Conservation (phyloP, 768 basidiomycete genomes). For the Macrolepiota albuminosa region DNA sequence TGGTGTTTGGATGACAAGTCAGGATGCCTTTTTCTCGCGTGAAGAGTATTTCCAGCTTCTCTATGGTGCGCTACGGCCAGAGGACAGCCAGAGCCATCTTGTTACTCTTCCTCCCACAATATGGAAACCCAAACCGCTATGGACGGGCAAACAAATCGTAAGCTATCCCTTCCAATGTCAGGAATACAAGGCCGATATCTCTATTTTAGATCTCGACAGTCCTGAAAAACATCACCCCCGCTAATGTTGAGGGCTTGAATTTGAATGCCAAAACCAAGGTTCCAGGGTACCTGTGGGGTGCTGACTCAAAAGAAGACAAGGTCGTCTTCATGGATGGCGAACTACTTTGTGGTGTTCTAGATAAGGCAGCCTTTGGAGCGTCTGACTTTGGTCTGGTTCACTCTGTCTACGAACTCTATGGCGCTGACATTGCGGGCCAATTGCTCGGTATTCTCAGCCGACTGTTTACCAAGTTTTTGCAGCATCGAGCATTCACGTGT, state of each 20-base stretch:
- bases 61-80: conserved; percentile 90
- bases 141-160: conserved; percentile 99
- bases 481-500: conserved; percentile 96
- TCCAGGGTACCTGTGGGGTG: conserved; percentile 80
- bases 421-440: conserved; percentile 81
- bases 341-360: conserved; percentile 87
- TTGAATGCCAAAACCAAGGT: conserved; percentile 86
- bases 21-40: conserved; percentile 90
- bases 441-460: conserved; percentile 91
- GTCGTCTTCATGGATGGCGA: conserved; percentile 92
- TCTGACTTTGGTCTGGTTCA: conserved; percentile 95
- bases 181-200: conserved; percentile 1
- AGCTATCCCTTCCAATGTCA: conserved; percentile 22
- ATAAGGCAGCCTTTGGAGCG: conserved; percentile 97
- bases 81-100: conserved; percentile 71
- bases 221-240: conserved; percentile 86
- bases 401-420: conserved; percentile 94
- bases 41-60: conserved; percentile 96
- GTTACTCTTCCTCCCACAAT: conserved; percentile 86
- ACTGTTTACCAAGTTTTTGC: conserved; percentile 94
- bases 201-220: conserved; percentile 82
- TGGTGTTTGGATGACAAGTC: conserved; percentile 98
- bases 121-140: conserved; percentile 85
- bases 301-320: conserved; percentile 75
- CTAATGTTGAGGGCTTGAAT: conserved; percentile 74